Conservation (phyloP, 257 asterid species). For the Ligustrum vulgare region DNA sequence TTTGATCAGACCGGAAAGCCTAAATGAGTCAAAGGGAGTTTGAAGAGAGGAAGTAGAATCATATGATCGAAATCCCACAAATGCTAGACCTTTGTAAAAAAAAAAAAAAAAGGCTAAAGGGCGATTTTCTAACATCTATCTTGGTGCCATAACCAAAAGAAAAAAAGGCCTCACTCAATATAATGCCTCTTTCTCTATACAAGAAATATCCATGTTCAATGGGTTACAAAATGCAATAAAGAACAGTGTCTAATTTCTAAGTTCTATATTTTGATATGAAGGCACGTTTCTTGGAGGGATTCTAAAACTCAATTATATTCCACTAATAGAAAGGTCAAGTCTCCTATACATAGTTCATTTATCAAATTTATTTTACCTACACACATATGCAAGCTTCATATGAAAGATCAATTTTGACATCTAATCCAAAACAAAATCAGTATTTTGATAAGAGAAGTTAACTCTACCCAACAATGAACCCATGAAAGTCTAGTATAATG, state of each 20-base stretch:
- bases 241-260: no score
- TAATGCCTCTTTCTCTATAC: no score
- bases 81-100: not conserved
- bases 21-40: not conserved
- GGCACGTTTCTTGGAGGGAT: not conserved
- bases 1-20: no score
- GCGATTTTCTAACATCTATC: not conserved
- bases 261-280: not conserved
- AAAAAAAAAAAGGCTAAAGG: not conserved
- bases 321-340: not conserved
- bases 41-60: not conserved
- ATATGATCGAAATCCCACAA: not conserved
- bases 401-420: no score
- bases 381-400: no score
- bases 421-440: no score
- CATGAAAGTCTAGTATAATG: not conserved
- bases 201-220: no score
- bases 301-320: not conserved
- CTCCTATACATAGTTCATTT: no score
- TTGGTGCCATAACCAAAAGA: not conserved
- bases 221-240: no score
- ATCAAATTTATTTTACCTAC: no score
- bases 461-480: not conserved
- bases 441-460: not conserved
- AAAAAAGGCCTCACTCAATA: not conserved